Conservation (phyloP, 805 yeast genomes). For the Ogataea pini region DNA sequence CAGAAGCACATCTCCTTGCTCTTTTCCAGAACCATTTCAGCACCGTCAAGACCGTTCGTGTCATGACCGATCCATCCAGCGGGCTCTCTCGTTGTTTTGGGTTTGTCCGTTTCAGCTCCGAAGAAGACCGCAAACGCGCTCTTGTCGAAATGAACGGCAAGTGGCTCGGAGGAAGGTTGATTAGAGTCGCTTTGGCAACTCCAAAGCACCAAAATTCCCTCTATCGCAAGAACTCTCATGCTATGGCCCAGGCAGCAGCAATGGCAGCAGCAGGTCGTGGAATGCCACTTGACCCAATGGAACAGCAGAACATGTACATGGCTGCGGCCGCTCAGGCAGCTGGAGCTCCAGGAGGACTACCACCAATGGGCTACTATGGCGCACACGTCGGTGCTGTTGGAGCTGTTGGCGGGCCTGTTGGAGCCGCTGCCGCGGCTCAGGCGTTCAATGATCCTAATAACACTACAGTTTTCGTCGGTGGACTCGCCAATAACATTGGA, state of each 20-base stretch:
- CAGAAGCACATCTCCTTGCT: constrained; percentile 76
- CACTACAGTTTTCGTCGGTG: constrained; percentile 72
- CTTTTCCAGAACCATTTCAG: constrained; percentile 66
- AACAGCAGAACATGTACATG: constrained; percentile 26
- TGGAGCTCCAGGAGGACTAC: constrained; percentile 20
- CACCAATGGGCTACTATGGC: constrained; percentile 30
- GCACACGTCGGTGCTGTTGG: not conserved
- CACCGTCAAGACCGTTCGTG: constrained; percentile 76
- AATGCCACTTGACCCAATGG: constrained; percentile 25
- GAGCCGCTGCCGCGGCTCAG: constrained; percentile 24
- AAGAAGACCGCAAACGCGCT: constrained; percentile 67
- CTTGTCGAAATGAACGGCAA: constrained; percentile 74
- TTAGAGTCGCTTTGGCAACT: constrained; percentile 78
- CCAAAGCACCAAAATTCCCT: constrained; percentile 51
- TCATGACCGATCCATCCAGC: constrained; percentile 81
- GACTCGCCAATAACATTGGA: constrained; percentile 61
- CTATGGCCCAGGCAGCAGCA: constrained; percentile 14
- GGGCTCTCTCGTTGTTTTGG: constrained; percentile 81
- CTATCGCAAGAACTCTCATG: constrained; percentile 20
- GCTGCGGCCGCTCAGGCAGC: constrained; percentile 20
- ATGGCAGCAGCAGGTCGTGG: constrained; percentile 16
- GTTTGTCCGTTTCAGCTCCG: constrained; percentile 73
- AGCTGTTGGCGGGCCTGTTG: constrained; percentile 6
- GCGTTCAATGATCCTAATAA: constrained; percentile 60
- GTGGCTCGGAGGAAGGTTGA: constrained; percentile 76